Evolutionary conservation across 2,329 filamentous ascomycete species (phyloP).

Genomic region (Diplodia scrobiculata): DNA sequence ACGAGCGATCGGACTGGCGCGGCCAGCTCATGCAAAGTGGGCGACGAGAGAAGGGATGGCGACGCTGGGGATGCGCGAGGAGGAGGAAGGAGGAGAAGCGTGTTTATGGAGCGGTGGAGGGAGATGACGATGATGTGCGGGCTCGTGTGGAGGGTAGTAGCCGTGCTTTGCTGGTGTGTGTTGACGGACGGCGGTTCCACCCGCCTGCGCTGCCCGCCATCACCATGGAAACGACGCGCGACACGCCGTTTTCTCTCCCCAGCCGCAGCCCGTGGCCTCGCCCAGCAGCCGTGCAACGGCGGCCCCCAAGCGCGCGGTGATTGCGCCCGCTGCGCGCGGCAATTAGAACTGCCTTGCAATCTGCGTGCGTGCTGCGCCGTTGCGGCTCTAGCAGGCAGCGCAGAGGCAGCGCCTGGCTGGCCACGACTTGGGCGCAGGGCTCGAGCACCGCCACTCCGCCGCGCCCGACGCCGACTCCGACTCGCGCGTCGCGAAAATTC

Average conservation of each 20-base stretch:
- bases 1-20: slow-evolving; percentile 32
- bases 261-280: not conserved
- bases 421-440: not conserved
- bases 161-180: slow-evolving; percentile 16
- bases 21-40: slow-evolving; percentile 30
- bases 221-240: slow-evolving; percentile 32
- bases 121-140: slow-evolving; percentile 33
- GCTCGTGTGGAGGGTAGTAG: slow-evolving; percentile 28
- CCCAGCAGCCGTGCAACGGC: not conserved
- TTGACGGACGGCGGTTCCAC: not conserved
- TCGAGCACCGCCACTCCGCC: not conserved
- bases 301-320: not conserved
- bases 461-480: not conserved
- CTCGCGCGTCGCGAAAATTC: slow-evolving; percentile 17
- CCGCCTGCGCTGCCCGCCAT: slow-evolving; percentile 33
- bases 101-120: slow-evolving; percentile 31
- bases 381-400: not conserved
- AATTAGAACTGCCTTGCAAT: not conserved
- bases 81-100: slow-evolving; percentile 29
- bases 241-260: slow-evolving; percentile 11
- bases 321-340: too few species aligned
- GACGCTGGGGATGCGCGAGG: slow-evolving; percentile 35
- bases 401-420: not conserved
- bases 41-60: slow-evolving; percentile 32
- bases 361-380: not conserved